A percentile compares a stretch with the other conserved stretches of the same genome.
These are phyloP conservation scores for Aspergillus leporis DNA, from an alignment of 495 filamentous ascomycete genomes.

Conservation along the genomic window DNA sequence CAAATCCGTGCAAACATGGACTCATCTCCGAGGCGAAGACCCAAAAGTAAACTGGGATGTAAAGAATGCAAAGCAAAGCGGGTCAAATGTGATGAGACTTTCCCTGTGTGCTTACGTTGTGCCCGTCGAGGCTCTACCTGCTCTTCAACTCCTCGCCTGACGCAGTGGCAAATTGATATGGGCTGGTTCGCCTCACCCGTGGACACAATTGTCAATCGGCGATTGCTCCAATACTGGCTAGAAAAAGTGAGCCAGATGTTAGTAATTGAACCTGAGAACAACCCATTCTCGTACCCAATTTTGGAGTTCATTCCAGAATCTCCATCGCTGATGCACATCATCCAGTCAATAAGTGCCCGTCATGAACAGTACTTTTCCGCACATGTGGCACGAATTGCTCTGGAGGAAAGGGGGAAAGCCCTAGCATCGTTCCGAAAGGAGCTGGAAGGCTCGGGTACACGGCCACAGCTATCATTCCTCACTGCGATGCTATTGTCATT, in stretches of 20 bases:
- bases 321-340: conserved; percentile 17
- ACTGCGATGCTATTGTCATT: conserved; percentile 16
- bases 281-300: conserved; percentile 17
- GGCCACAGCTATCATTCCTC: conserved; percentile 8
- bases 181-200: conserved; percentile 16
- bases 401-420: conserved; percentile 22
- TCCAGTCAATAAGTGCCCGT: conserved; percentile 20
- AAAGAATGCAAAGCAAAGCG: no score
- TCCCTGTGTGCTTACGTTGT: conserved; percentile 49
- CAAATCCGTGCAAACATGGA: no score
- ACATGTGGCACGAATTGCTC: conserved; percentile 8
- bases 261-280: conserved; percentile 16
- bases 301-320: conserved; percentile 17
- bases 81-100: no score
- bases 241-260: conserved; percentile 17
- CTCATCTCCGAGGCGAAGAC: no score
- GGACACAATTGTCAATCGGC: conserved; percentile 10
- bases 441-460: conserved; percentile 2
- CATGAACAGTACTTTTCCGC: conserved; percentile 20
- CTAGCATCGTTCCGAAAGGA: conserved; percentile 17
- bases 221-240: conserved; percentile 21
- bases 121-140: conserved; percentile 17
- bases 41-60: no score
- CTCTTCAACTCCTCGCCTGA: conserved; percentile 13
- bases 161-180: conserved; percentile 18